Conservation (phyloP, 2,329 filamentous ascomycete genomes). For the Graphilbum sp. region DNA sequence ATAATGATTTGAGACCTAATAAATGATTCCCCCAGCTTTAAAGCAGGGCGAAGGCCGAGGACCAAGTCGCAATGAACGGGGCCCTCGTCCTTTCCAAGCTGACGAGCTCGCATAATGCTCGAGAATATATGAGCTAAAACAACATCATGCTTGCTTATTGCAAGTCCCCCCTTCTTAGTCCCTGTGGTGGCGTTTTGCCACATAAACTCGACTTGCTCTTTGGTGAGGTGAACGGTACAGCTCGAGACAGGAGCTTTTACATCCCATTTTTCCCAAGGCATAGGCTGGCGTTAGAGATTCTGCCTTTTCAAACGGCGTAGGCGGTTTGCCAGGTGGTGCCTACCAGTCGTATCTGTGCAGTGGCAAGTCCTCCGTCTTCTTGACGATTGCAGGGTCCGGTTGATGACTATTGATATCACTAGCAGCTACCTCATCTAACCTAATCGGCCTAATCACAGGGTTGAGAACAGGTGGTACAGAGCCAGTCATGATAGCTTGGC, state of each 20-base stretch:
- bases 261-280: slow-evolving; percentile 3
- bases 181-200: not conserved
- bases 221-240: slow-evolving; percentile 2
- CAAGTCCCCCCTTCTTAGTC: not conserved
- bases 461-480: slow-evolving; percentile 1
- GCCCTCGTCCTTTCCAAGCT: not conserved
- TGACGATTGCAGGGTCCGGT: slow-evolving; percentile 1
- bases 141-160: slow-evolving; percentile 3
- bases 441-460: slow-evolving; percentile 1
- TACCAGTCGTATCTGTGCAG: slow-evolving; percentile 4
- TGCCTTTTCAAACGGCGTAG: not conserved
- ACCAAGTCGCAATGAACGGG: slow-evolving; percentile 3
- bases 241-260: not conserved
- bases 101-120: slow-evolving; percentile 3
- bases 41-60: slow-evolving; percentile 1
- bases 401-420: slow-evolving; percentile 1
- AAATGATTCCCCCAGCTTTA: slow-evolving; percentile 1
- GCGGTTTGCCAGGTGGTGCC: slow-evolving; percentile 1
- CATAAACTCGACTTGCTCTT: slow-evolving; percentile 1
- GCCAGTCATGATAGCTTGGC: slow-evolving; percentile 1
- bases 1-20: slow-evolving; percentile 3
- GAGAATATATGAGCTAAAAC: slow-evolving; percentile 1
- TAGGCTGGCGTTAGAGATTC: not conserved
- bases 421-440: slow-evolving; percentile 1
- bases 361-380: not conserved